Evolutionary conservation across 2,329 filamentous ascomycete species (phyloP), one percentile per base, ranked within the genome.

Genomic region (Simplicillium sp.): DNA sequence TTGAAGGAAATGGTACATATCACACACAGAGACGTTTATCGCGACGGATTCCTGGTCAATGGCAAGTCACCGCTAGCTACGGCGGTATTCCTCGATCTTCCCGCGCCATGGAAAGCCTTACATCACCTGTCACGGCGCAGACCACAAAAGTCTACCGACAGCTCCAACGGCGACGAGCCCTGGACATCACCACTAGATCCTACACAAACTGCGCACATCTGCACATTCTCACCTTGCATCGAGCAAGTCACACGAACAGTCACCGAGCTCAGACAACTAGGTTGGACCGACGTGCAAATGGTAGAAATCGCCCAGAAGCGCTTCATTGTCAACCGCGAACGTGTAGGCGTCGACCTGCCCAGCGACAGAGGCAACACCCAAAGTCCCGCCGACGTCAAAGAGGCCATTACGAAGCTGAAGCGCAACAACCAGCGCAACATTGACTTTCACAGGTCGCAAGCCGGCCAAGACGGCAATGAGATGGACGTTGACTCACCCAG

Each of bases 171-270:
- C 29, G 46, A 46, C 13, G 43, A 51, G 37, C 50, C 43, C 32
- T 80, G 73, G 66, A 56, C 71, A 13, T 81, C 77, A 1, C 71
- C 77, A 1, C 70, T 97, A 11, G 82, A 92, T 49, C 80, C 86
- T 0, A 71, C 73, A n/a, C 73, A 76, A 34, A 74, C 83, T 5
- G 77, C 82, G 2, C 75, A 92, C 55, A 75, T 98, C 41, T 98
- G 92, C 67, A 94, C 88, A 1, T 98, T 98, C 65, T 94, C 85
- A 2, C 92, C 92, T 0, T 98, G 92, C 61, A 94, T 98, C 49
- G 92, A 98, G 63, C 92, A 98, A 66, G 90, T 94, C 16, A 87
- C 84, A 40, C 78, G 81, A 42, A 97, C 92, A 0, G 81, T 95
- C 40, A 82, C 85, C 11, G 77, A 78, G 11, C 73, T 98, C 61